These are phyloP conservation scores for Boletus reticulatus DNA, from an alignment of 768 basidiomycete genomes.

Conservation along the genomic window DNA sequence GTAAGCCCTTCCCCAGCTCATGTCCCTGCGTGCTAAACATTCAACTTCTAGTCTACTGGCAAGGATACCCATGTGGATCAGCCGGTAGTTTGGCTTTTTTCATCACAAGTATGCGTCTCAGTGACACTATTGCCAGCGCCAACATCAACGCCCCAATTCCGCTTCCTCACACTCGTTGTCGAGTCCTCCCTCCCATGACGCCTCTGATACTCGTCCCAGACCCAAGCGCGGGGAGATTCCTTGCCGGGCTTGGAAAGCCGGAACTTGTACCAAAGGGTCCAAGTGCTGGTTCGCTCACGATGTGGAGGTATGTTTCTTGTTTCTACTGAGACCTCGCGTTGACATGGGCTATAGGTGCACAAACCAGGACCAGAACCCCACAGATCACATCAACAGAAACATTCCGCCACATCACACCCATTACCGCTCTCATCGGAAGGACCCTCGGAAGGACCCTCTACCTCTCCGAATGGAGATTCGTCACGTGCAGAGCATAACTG, in stretches of 20 bases:
- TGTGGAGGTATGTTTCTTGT: slow-evolving; percentile 25
- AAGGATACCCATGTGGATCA: not conserved
- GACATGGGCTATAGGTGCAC: slow-evolving; percentile 1
- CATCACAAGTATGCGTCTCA: too few relatives aligned
- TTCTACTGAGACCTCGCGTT: not conserved
- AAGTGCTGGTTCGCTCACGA: slow-evolving; percentile 37
- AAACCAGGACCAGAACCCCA: not conserved
- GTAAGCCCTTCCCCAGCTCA: not conserved
- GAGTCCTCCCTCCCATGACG: not conserved
- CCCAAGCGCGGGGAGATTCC: slow-evolving; percentile 19
- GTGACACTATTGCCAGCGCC: too few relatives aligned
- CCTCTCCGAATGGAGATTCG: not conserved
- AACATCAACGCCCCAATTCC: too few relatives aligned
- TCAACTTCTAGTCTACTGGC: slow-evolving; percentile 1
- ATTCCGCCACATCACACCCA: not conserved
- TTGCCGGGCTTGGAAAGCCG: slow-evolving; percentile 37
- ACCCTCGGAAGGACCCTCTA: not conserved
- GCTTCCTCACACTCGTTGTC: not conserved
- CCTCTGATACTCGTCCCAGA: slow-evolving; percentile 19
- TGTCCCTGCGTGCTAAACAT: not conserved
- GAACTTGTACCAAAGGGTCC: slow-evolving; percentile 36
- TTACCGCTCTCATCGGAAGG: not conserved
- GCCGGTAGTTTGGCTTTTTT: too few relatives aligned
- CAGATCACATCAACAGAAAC: not conserved
- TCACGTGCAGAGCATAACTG: not conserved